Evolutionary conservation across 2,329 filamentous ascomycete genomes (phyloP), one percentile per base, ranked within the genome.

Genomic region (Claviceps humidiphila): DNA sequence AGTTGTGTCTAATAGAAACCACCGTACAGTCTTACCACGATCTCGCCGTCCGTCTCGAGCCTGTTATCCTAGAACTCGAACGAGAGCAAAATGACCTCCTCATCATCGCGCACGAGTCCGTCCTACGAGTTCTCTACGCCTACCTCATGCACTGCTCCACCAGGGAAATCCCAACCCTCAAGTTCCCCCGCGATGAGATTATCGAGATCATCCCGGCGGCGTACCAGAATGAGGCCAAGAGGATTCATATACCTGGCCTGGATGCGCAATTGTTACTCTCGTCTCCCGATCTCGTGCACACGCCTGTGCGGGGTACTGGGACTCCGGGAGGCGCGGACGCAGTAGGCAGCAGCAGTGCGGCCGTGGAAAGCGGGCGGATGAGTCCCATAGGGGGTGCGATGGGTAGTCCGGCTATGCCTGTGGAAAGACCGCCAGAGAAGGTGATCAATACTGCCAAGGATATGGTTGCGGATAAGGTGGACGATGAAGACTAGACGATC

Each of bases 101-200:
- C 51, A 96, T 98, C 64, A 96, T 98, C 59, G 93, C 93, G 0
- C 93, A 98, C 67, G 93, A 98, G 68, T 95, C 89, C 50, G 93
- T 98, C n/a, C 77, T 98, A 47, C 87, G 93, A 44, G 93, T 98
- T 24, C 77, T 98, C 3, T 98, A 98, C 65, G 90, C 90, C 24
- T 98, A 98, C 68, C 76, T 98, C 41, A 98, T 98, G 93, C 93
- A 95, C 60, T 97, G 93, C 71, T 93, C 91, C 65, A 90, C 94
- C 8, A 86, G 85, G 67, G 89, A 95, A 63, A 98, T 98, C 56
- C 93, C 93, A 4, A 85, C 84, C 59, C 80, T 98, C 56, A 87
- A 89, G 58, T 98, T 98, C 63, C 93, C 93, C 4, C 86, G 93
- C 44, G 85, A 98, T 64, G 89, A 98, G 66, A 97, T 98, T 64